These are phyloP conservation scores for Botrytis deweyae DNA, from an alignment of 2,329 filamentous ascomycete genomes.

Conservation along the genomic window DNA sequence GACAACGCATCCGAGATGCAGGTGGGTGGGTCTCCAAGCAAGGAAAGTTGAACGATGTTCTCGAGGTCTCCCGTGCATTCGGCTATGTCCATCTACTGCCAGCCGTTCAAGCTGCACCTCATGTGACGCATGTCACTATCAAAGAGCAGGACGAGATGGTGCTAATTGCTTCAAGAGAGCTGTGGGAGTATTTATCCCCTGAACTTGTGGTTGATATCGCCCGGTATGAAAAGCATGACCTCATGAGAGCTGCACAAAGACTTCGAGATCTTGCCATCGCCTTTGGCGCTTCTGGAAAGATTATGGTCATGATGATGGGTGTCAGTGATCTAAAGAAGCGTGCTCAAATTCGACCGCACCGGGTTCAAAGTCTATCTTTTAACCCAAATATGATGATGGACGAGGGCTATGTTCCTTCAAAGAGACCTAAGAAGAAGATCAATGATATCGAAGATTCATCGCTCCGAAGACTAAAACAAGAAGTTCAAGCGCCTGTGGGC, in stretches of 20 bases:
- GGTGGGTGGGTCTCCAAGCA: constrained; percentile 95
- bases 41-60: constrained; percentile 85
- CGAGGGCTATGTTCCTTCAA: constrained; percentile 64
- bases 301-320: constrained; percentile 99
- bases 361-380: constrained; percentile 77
- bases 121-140: constrained; percentile 75
- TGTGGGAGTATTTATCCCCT: constrained; percentile 92
- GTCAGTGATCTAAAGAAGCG: constrained; percentile 87
- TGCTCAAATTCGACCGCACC: constrained; percentile 67
- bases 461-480: constrained; percentile 80
- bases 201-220: constrained; percentile 91
- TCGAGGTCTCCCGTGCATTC: constrained; percentile 92
- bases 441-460: constrained; percentile 75
- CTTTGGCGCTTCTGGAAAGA: constrained; percentile 89
- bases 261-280: constrained; percentile 92
- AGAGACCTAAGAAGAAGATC: constrained; percentile 64
- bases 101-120: constrained; percentile 85
- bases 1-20: constrained; percentile 86
- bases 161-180: constrained; percentile 82
- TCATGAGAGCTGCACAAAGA: constrained; percentile 95
- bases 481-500: constrained; percentile 87
- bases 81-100: constrained; percentile 93
- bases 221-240: constrained; percentile 77
- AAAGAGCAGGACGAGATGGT: constrained; percentile 92
- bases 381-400: constrained; percentile 73